Evolutionary conservation across 2,329 filamentous ascomycete species (phyloP), one percentile per base, ranked within the genome.

Genomic region (Alternaria viburni): DNA sequence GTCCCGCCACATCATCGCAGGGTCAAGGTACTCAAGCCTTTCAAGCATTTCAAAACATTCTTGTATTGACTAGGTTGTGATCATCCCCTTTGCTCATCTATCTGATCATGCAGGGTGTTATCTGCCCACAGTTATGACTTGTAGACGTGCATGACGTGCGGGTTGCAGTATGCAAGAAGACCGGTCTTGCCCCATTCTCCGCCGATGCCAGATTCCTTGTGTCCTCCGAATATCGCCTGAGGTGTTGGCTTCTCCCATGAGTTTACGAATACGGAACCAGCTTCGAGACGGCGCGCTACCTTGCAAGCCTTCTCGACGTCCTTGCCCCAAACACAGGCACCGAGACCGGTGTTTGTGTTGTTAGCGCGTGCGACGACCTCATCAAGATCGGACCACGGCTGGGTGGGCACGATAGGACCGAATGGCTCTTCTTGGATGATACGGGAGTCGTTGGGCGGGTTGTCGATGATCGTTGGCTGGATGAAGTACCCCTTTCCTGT

Each of bases 201-300:
- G 47, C 92, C 92, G 61, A 93, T 91, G 65, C 93, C 92, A 25
- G 84, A 88, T 81, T 93, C 87, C 82, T 94, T 95, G 84, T 87
- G 93, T 0, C 93, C 93, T 57, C 91, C 90, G 70, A 94, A 94
- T 69, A 81, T 76, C 5, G 83, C 84, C 67, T 81, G 77, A 0
- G 84, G 81, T 5, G 80, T 83, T 0, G 81, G 79, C 73, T 83
- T 82, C 73, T 84, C 81, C 62, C 77, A 84, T 19, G 80, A 83
- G 76, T 89, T 89, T 59, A 88, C 80, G 75, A 84, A 88, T 17
- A 88, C 84, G 28, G 78, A 86, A 2, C 86, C 86, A n/a, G 86
- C 83, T 71, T 86, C 79, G 15, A 89, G 73, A 25, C 79, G 74
- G 44, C 78, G 75, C 5, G 83, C 85, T 61, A 87, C 82, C 45